A percentile compares a stretch with the other conserved stretches of the same genome.
These are phyloP conservation scores for Spathaspora sp. DNA, from an alignment of 805 yeast species.

Conservation along the genomic window DNA sequence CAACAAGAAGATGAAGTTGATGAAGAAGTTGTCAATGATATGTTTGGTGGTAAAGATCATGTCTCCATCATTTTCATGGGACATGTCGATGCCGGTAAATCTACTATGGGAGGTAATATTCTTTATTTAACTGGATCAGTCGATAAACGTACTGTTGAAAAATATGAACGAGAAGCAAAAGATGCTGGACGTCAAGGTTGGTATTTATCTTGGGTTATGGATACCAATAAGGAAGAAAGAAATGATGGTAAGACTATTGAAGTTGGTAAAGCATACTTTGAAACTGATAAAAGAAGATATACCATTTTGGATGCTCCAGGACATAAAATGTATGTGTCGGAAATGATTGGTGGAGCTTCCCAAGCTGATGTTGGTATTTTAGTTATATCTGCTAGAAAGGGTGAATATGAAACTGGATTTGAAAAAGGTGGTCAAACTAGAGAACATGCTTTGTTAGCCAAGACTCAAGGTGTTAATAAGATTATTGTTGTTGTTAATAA, in stretches of 20 bases:
- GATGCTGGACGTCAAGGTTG: conserved; percentile 99
- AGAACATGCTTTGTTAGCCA: conserved; percentile 95
- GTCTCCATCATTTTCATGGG: conserved; percentile 98
- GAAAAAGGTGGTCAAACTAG: conserved; percentile 99
- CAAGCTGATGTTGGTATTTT: conserved; percentile 98
- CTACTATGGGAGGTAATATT: conserved; percentile 98
- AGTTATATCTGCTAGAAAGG: conserved; percentile 97
- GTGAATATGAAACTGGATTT: conserved; percentile 98
- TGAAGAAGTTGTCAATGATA: conserved; percentile 80
- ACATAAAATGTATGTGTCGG: conserved; percentile 97
- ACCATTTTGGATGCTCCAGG: conserved; percentile 99
- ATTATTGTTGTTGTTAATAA: conserved; percentile 92
- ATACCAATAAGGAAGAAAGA: conserved; percentile 98
- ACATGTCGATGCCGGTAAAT: conserved; percentile 99
- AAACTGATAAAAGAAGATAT: conserved; percentile 96
- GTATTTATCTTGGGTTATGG: conserved; percentile 99
- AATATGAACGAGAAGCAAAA: conserved; percentile 96
- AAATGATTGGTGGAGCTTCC: conserved; percentile 99
- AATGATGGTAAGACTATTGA: conserved; percentile 98
- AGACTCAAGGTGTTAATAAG: conserved; percentile 96
- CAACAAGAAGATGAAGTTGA: conserved; percentile 82
- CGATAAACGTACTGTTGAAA: conserved; percentile 97
- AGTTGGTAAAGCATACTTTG: conserved; percentile 96
- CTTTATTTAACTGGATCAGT: conserved; percentile 93
- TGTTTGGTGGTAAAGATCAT: conserved; percentile 98